Evolutionary conservation across 2,329 filamentous ascomycete species (phyloP), one percentile per base, ranked within the genome.

Genomic region (Pseudogymnoascus sp.): DNA sequence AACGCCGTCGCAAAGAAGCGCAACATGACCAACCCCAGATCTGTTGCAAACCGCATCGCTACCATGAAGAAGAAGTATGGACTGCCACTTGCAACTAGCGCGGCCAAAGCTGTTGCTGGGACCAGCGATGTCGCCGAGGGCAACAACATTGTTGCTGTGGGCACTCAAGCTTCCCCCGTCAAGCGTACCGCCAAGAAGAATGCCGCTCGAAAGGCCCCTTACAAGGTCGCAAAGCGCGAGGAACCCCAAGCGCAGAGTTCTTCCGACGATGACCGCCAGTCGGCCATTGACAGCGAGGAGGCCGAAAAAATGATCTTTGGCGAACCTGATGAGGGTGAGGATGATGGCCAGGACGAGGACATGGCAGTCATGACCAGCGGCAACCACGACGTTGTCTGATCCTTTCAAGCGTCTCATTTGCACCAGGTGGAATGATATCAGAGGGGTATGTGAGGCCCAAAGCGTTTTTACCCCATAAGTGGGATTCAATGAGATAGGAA

Each of bases 21-120:
- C 2, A 61, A 60, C 4, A 67, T 66, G 40, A 61, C 37, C 6
- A 71, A 69, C 58, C 44, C 24, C 8, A 62, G 63, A 4, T 71
- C 70, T 0, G 66, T 67, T 13, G 31, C 33, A 21, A 71, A 71
- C 62, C 62, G 63, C 8, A 61, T 71, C 15, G 29, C 50, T 5
- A 10, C 4, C 0, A 44, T 71, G 31, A 70, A 68, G 65, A 70
- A 70, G 62, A 68, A 70, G 41, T 70, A 67, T 10, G 59, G 64
- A 26, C 31, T 69, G 35, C 60, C 63, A 5, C 63, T 70, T 15
- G 60, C 36, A 3, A 37, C 59, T 5, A 60, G 62, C n/a, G 39
- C 37, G 24, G 29, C 57, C 35, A 57, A 39, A 7, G 36, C 8
- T 10, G 41, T 13, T 17, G 50, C 21, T 8, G 40, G 31, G 4